Evolutionary conservation across 169 alveolate species (phyloP), one percentile per base, ranked within the genome.

Genomic region (Plasmodium chabaudi): DNA sequence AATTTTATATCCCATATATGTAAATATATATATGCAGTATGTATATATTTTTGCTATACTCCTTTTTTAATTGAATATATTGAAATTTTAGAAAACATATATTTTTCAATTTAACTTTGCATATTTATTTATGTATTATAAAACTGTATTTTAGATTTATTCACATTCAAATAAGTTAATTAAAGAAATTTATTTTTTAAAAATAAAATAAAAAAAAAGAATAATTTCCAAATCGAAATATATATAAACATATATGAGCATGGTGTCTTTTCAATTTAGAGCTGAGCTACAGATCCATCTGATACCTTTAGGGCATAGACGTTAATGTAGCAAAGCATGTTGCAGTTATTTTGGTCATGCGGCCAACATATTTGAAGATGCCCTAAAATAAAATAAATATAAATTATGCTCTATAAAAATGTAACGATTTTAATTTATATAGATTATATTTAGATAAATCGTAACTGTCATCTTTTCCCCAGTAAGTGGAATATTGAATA

Each of bases 321-420:
- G 25, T 82, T 82, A 49, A 82, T 72, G 60, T 82, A 82, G 46
- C 90, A 82, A 44, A 42, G 56, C 75, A 82, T 60, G 71, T 82
- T 82, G 42, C 90, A 55, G 72, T 67, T 57, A 17, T 67, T 82
- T 42, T 42, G 13, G 56, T 82, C 82, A 55, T 82, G 19, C 15
- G 90, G 90, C 90, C 90, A 82, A 60, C 69, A 59, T 55, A 82
- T 82, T 70, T 82, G 90, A 61, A 82, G 57, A 61, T 68, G 67
- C 23, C 59, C 90, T 82, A 72, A 67, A 55, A 55, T n/a, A 6
- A 25, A 65, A 47, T 63, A 63, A 34, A 44, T 39, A 65, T 5
- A 44, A 39, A 39, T n/a, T 7, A 17, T 25, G 51, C 3, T 23
- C 46, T 67, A 67, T 15, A 19, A 65, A 65, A 65, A n/a, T 21